These are phyloP conservation scores for Physaria fendleri DNA, from an alignment of 345 rosid species.

Conservation along the genomic window DNA sequence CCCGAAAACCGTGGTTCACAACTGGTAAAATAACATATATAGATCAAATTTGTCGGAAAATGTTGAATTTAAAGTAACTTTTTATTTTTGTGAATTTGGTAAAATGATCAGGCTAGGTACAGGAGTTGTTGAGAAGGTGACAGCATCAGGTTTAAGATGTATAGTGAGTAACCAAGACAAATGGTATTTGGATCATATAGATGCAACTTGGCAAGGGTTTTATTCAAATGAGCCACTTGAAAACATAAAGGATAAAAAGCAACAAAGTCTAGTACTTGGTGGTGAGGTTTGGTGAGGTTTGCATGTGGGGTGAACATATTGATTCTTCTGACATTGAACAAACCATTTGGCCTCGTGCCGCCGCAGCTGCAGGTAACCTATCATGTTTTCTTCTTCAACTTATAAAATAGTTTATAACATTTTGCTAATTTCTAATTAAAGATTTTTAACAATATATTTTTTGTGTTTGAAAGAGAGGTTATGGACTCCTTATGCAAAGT, in stretches of 20 bases:
- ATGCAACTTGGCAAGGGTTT: constrained; percentile 48
- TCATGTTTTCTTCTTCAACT: not conserved
- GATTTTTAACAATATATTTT: not conserved
- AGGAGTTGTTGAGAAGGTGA: constrained; percentile 55
- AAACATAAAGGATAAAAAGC: constrained; percentile 34
- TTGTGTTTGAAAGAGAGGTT: constrained; percentile 42
- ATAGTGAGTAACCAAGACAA: constrained; percentile 73
- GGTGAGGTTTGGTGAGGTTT: constrained; percentile 77
- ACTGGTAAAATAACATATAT: constrained; percentile 46
- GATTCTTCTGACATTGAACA: constrained; percentile 63
- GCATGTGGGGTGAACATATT: constrained; percentile 70
- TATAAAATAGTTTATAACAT: not conserved
- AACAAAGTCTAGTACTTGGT: constrained; percentile 55
- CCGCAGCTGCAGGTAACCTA: constrained; percentile 86
- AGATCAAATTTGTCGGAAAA: too few species aligned
- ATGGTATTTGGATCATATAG: constrained; percentile 70
- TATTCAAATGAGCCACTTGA: constrained; percentile 55
- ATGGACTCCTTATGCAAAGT: constrained; percentile 54
- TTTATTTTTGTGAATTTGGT: not conserved
- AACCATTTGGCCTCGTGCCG: constrained; percentile 87
- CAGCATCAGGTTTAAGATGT: constrained; percentile 56
- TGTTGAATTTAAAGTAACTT: not conserved
- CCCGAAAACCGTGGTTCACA: constrained; percentile 62
- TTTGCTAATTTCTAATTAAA: not conserved
- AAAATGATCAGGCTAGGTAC: constrained; percentile 69